Percentiles rank a stretch among this genome's conserved stretches.
Conservation (phyloP, 192 early-diverging fungal species). For the Podila verticillata region DNA sequence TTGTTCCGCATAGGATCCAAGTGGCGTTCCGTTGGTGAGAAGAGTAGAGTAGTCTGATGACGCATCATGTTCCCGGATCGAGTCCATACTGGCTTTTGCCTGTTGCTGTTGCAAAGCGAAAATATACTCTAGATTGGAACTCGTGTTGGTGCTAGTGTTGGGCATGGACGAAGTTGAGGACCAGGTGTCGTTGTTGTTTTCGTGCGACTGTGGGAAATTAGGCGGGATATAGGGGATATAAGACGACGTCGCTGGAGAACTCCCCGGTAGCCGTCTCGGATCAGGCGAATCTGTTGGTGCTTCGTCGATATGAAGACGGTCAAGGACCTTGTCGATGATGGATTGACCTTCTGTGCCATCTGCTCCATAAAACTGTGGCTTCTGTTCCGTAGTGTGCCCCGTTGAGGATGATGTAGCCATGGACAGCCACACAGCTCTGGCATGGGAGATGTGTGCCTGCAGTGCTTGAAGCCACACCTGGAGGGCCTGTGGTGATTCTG, state of each 20-base stretch:
- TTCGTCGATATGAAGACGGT: conserved; percentile 36
- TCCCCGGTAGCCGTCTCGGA: neutral
- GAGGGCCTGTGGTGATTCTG: conserved; percentile 29
- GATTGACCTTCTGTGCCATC: conserved; percentile 10
- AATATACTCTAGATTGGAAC: conserved; percentile 40
- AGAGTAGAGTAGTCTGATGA: neutral
- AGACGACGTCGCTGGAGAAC: neutral
- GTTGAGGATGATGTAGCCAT: conserved; percentile 1
- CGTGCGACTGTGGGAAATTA: conserved; percentile 25
- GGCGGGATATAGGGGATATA: conserved; percentile 2
- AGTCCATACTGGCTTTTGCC: conserved; percentile 31
- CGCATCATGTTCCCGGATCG: neutral
- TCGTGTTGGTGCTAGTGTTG: conserved; percentile 35
- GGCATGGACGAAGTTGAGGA: conserved; percentile 38
- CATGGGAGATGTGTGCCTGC: conserved; percentile 37
- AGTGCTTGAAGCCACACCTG: conserved; percentile 30
- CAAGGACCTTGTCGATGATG: conserved; percentile 43
- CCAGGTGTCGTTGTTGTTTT: conserved; percentile 42
- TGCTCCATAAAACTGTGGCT: neutral
- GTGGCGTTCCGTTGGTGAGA: neutral
- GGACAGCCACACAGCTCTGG: conserved; percentile 4
- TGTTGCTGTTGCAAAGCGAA: conserved; percentile 15
- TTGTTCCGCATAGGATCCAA: neutral
- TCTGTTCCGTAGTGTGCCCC: neutral
- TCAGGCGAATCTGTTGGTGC: neutral